A percentile compares a stretch with the other conserved stretches of the same genome.
Evolutionary conservation across 2,329 filamentous ascomycete species (phyloP).

Genomic region (Fusarium annulatum): DNA sequence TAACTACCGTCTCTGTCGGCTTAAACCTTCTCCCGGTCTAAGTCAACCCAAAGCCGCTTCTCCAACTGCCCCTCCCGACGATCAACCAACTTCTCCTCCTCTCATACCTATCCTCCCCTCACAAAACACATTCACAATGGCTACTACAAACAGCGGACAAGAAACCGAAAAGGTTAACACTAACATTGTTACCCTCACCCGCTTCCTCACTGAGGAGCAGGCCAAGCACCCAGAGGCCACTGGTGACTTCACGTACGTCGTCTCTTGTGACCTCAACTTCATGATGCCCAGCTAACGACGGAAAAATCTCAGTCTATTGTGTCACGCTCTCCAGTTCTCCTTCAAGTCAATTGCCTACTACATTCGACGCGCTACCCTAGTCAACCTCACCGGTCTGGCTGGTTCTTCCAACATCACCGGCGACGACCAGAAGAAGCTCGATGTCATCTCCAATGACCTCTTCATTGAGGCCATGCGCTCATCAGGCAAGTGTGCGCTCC

Average conservation of each 20-base stretch:
- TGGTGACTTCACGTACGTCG: conserved; percentile 91
- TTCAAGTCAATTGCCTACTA: conserved; percentile 99
- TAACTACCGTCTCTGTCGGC: conserved; percentile 18
- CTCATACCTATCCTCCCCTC: conserved; percentile 17
- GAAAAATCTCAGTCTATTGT: conserved; percentile 75
- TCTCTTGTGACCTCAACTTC: conserved; percentile 2
- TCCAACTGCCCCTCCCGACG: conserved; percentile 27
- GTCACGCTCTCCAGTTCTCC: conserved; percentile 97
- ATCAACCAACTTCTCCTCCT: conserved; percentile 23
- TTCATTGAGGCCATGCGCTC: conserved; percentile 96
- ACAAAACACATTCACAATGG: conserved; percentile 46
- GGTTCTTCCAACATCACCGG: conserved; percentile 95
- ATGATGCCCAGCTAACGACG: conserved; percentile 25
- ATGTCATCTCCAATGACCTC: conserved; percentile 98
- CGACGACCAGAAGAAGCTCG: conserved; percentile 99
- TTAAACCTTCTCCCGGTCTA: conserved; percentile 32
- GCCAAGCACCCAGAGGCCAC: conserved; percentile 92
- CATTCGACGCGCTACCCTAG: conserved; percentile 93
- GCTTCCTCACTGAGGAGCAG: conserved; percentile 97
- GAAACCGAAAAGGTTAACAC: conserved; percentile 89
- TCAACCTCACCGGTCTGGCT: conserved; percentile 94
- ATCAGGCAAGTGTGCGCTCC: conserved; percentile 86
- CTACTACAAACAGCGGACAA: conserved; percentile 54
- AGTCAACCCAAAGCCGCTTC: conserved; percentile 13
- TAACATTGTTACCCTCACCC: conserved; percentile 93